phyloP scores from a whole-genome alignment of 2,329 filamentous ascomycete genomes.

The Aspergillus jensenii region DNA sequence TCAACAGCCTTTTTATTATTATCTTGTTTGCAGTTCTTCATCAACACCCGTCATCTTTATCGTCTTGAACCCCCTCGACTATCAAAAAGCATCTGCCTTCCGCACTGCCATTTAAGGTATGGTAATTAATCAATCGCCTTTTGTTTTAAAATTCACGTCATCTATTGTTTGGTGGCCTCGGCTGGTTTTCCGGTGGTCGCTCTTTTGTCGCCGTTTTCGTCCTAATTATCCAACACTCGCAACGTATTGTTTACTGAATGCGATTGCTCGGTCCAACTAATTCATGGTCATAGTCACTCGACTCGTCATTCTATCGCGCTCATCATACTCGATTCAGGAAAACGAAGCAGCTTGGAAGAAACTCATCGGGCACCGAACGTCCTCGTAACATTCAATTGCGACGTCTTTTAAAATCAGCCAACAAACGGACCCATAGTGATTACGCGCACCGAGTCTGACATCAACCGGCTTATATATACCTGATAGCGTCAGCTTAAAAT shows the following conservation, averaged over 20 bases:
- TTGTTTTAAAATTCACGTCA: not conserved
- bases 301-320: slow-evolving; percentile 1
- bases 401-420: not conserved
- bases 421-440: not conserved
- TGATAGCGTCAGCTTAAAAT: slow-evolving; percentile 16
- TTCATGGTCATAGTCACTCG: slow-evolving; percentile 3
- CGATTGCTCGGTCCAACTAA: slow-evolving; percentile 12
- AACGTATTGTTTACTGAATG: slow-evolving; percentile 7
- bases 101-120: slow-evolving; percentile 2
- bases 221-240: slow-evolving; percentile 10
- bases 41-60: not conserved
- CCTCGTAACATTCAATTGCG: slow-evolving; percentile 1
- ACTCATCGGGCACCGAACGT: slow-evolving; percentile 2
- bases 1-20: slow-evolving; percentile 6
- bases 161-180: not conserved
- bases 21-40: slow-evolving; percentile 1
- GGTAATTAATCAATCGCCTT: not conserved
- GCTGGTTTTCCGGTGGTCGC: not conserved
- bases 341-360: not conserved
- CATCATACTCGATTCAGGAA: not conserved
- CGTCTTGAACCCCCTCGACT: not conserved
- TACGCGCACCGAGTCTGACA: slow-evolving; percentile 3
- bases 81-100: not conserved
- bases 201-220: slow-evolving; percentile 13
- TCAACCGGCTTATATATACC: slow-evolving; percentile 6